Evolutionary conservation across 805 yeast genomes (phyloP), one percentile per base, ranked within the genome.

Genomic region (Candida nemodendra): DNA sequence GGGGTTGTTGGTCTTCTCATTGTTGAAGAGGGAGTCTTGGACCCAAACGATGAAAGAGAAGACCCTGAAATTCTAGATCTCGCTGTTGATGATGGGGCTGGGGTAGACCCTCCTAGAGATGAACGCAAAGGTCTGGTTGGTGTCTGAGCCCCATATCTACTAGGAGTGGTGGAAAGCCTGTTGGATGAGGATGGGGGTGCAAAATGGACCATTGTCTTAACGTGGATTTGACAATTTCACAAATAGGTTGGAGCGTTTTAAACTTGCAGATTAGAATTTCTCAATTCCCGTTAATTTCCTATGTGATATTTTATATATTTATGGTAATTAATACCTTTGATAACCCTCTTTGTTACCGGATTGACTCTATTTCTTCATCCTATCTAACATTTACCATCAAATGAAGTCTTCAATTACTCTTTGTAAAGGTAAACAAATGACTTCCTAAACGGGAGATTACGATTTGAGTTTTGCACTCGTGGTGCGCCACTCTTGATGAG

Each of bases 41-140:
- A 18, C 15, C 22, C 27, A 17, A 35, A 29, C 4, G 43, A 34
- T 4, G 39, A 44, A 30, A 45, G 29, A 13, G 53, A 43, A 2
- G 56, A 42, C 2, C 51, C 41, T 5, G 55, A 35, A n/a, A 37
- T 50, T 29, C 56, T 42, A 18, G 51, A 11, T 22, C 53, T 34
- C 9, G 49, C 29, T 2, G 42, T n/a, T 7, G 49, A 32, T 1
- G 51, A 36, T 12, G 50, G 45, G 11, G 34, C 44, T 11, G 51
- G 45, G 9, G 48, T 38, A 12, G 40, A 36, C 5, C 44, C 39
- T 4, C 45, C 26, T 11, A 39, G 34, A 13, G 45, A 39, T n/a
- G 46, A 39, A 19, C 42, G 34, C 22, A 36, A 31, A 7, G 45
- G 32, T 14, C 49, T 37, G 6, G 44, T 45, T 16, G 50, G 48